Conservation (phyloP, 441 rosid species). For the Populus hybrid region DNA sequence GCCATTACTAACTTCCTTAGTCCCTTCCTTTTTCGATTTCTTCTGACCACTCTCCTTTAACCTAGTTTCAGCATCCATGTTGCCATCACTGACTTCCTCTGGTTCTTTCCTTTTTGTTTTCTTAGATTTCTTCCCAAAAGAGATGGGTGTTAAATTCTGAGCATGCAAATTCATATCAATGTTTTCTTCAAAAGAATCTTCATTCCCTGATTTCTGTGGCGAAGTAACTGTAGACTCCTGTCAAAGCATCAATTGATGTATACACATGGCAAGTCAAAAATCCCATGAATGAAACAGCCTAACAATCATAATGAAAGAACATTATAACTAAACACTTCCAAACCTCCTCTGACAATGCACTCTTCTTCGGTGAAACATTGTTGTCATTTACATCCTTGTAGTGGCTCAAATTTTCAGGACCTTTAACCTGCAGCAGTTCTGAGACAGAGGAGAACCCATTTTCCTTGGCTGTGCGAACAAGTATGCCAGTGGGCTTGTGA, state of each 20-base stretch:
- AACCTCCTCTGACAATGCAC: constrained; percentile 38
- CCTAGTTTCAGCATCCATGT: constrained; percentile 18
- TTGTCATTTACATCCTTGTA: constrained; percentile 25
- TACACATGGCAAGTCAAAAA: constrained; percentile 1
- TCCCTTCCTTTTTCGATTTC: not conserved
- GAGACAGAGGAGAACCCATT: constrained; percentile 3
- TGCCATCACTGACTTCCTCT: constrained; percentile 34
- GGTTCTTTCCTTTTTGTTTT: constrained; percentile 37
- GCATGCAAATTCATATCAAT: constrained; percentile 21
- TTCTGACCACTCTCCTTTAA: constrained; percentile 17
- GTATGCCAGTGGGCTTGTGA: not conserved
- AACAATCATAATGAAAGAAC: not conserved
- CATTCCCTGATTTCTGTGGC: constrained; percentile 47
- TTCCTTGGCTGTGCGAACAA: not conserved
- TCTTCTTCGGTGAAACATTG: constrained; percentile 23
- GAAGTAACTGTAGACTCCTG: constrained; percentile 33
- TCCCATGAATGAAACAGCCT: constrained; percentile 1
- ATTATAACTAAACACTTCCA: not conserved
- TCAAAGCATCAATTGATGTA: constrained; percentile 16
- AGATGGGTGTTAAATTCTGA: constrained; percentile 13
- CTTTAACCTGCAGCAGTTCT: constrained; percentile 25
- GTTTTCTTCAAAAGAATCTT: constrained; percentile 45
- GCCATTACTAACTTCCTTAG: not conserved
- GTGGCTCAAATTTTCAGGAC: constrained; percentile 32
- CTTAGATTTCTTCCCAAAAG: constrained; percentile 31